Evolutionary conservation across 1,139 yeast species (phyloP), one percentile per base, ranked within the genome.

Genomic region (Taphrina betulina): DNA sequence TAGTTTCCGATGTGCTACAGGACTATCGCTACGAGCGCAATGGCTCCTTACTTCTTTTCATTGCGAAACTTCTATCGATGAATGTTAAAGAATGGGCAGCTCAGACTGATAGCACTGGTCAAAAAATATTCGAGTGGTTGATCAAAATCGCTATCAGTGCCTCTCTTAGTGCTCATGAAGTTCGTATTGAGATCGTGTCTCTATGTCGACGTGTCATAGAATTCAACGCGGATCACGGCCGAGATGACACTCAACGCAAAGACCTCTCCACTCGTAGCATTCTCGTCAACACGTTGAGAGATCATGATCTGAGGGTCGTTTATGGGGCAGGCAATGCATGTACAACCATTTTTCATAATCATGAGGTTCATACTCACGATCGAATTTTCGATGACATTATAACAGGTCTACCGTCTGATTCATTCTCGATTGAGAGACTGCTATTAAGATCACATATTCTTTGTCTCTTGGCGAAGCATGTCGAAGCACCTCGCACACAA

Each of bases 241-340:
- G 17, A 12, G 36, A 43, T 5, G 7, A 12, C n/a, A 22, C 38
- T 10, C 2, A 20, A 12, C 8, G 1, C 16, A 33, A 8, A 7
- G 3, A 36, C 3, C n/a, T 22, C 12, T 43, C 48, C 19, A 7
- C 26, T 5, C 24, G 38, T 10, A 31, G 23, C 17, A 20, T 43
- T 17, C 48, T 43, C 5, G 38, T 43, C 28, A 19, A 12, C n/a
- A 26, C 8, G 1, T 10, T 43, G 16, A 23, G 14, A 8, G 48
- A 43, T 31, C 7, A 43, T 31, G 48, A 43, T 19, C 48, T 19
- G 4, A 17, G 48, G 12, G 48, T 31, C 23, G 48, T 37, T 2
- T 4, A 20, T 4, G 26, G 16, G 2, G 38, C 48, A 3, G 38
- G 28, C 5, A 22, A 31, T 7, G 37, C 34, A 17, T 16, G 19